phyloP scores from a whole-genome alignment of 176 grass and related monocot species.

The Raddia distichophylla region DNA sequence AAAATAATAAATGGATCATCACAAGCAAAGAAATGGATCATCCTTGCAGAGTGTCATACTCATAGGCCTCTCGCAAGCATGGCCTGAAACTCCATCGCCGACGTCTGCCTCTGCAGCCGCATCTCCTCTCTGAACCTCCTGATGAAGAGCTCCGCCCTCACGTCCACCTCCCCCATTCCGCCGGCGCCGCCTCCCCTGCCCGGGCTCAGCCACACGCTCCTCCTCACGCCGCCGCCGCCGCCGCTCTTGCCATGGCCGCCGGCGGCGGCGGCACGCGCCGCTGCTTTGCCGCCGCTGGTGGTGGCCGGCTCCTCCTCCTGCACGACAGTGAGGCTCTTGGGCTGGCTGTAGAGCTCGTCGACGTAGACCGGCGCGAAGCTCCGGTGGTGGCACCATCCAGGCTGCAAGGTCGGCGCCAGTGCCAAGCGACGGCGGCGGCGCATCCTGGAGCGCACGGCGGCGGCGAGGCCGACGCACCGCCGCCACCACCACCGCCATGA shows the following conservation, averaged over 20 bases:
- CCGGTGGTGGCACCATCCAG: not conserved
- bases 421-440: not conserved
- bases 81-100: conserved; percentile 64
- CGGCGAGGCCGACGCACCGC: conserved; percentile 41
- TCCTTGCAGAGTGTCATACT: too few relatives aligned
- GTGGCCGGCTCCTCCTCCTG: not conserved
- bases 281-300: not conserved
- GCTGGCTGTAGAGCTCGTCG: conserved; percentile 64
- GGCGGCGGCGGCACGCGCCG: not conserved
- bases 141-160: conserved; percentile 76
- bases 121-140: conserved; percentile 85
- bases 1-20: too few relatives aligned
- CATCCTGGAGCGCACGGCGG: conserved; percentile 27
- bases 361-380: conserved; percentile 55
- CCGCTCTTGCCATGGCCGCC: not conserved
- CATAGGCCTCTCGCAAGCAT: conserved; percentile 59
- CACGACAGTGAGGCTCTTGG: conserved; percentile 6
- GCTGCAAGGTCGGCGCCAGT: not conserved
- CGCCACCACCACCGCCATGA: conserved; percentile 50
- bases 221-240: conserved; percentile 11
- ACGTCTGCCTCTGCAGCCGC: conserved; percentile 74
- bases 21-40: too few relatives aligned
- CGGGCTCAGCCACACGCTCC: conserved; percentile 41
- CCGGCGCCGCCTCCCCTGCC: not conserved
- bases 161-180: conserved; percentile 68